These are phyloP conservation scores for Hanseniaspora sp. DNA, from an alignment of 1,139 yeast species.

Conservation along the genomic window DNA sequence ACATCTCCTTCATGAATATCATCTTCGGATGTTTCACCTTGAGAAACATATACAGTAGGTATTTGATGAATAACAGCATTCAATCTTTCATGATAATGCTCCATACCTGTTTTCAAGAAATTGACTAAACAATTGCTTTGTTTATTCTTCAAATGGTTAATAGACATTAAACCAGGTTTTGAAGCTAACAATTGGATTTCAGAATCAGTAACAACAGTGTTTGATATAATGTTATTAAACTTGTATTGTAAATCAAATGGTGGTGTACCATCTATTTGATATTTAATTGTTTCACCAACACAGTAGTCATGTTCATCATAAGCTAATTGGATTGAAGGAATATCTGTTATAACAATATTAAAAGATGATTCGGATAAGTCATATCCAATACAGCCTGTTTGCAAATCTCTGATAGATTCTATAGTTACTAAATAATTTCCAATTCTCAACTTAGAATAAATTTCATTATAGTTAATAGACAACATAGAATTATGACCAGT, in stretches of 20 bases:
- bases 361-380: conserved; percentile 24
- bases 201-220: conserved; percentile 45
- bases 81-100: conserved; percentile 35
- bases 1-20: conserved; percentile 88
- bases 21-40: conserved; percentile 61
- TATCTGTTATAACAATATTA: conserved; percentile 55
- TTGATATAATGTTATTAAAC: conserved; percentile 53
- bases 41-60: conserved; percentile 83
- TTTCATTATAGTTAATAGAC: conserved; percentile 30
- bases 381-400: conserved; percentile 53
- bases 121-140: conserved; percentile 63
- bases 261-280: conserved; percentile 63
- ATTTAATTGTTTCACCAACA: conserved; percentile 82
- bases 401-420: conserved; percentile 44
- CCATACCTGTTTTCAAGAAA: conserved; percentile 36
- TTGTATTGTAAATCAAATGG: conserved; percentile 68
- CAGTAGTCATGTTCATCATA: conserved; percentile 48
- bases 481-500: conserved; percentile 6
- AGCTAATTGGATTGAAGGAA: conserved; percentile 50
- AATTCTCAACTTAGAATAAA: conserved; percentile 38
- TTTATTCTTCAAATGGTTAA: conserved; percentile 65
- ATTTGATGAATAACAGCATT: conserved; percentile 56
- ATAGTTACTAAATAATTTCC: conserved; percentile 52
- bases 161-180: conserved; percentile 59
- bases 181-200: conserved; percentile 67